Percentiles rank a stretch among this genome's conserved stretches.
Evolutionary conservation across 805 yeast genomes (phyloP).

Genomic region (Saturnispora serradocipensis): DNA sequence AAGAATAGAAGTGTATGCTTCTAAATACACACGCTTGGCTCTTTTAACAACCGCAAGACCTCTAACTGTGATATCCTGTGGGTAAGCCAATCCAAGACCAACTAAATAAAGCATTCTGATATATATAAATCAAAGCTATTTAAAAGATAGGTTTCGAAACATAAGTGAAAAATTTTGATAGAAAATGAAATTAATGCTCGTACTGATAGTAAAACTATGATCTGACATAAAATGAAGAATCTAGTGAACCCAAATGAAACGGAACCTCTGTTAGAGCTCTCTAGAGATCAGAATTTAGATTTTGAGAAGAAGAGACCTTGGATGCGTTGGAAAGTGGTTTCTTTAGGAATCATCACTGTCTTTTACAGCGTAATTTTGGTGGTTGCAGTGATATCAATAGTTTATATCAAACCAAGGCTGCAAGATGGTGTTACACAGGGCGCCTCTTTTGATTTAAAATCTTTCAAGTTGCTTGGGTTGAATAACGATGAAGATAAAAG

Average conservation of each 20-base stretch:
- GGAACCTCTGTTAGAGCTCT: neutral
- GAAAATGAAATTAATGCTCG: neutral
- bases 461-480: conserved; percentile 25
- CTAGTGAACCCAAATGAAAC: neutral
- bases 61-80: conserved; percentile 85
- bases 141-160: neutral
- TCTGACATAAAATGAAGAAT: neutral
- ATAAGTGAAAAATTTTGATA: neutral
- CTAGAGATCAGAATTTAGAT: neutral
- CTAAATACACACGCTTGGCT: conserved; percentile 87
- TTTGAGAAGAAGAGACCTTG: neutral
- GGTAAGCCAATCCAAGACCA: conserved; percentile 87
- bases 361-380: neutral
- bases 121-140: neutral
- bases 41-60: conserved; percentile 77
- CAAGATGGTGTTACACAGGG: conserved; percentile 28
- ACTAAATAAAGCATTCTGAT: conserved; percentile 71
- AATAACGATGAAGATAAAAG: conserved; percentile 14
- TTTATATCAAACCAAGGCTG: conserved; percentile 20
- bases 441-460: conserved; percentile 24
- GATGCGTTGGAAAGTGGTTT: neutral
- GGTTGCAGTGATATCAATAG: neutral
- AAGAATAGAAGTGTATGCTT: conserved; percentile 88
- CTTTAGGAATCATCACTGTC: neutral
- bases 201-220: neutral